A percentile compares a stretch with the other conserved stretches of the same genome.
phyloP scores from a whole-genome alignment of 169 alveolate species.

The Plasmodium knowlesi region DNA sequence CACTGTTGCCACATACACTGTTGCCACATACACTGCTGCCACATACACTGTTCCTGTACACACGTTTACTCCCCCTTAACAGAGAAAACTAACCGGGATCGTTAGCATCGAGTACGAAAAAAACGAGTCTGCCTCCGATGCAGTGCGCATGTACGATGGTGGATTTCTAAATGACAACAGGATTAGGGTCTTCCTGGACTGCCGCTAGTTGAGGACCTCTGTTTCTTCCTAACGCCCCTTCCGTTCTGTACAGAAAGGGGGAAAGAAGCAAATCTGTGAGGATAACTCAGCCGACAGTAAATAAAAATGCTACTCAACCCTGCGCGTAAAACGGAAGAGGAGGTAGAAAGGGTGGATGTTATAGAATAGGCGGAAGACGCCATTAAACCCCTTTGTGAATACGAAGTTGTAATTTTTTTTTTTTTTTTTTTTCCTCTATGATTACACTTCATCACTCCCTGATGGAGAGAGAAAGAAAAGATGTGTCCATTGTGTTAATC shows the following conservation, averaged over 20 bases:
- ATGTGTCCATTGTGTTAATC: neutral
- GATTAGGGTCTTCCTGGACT: constrained; percentile 42
- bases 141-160: constrained; percentile 67
- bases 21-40: too few species aligned
- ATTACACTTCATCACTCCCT: neutral
- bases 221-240: neutral
- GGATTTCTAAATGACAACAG: constrained; percentile 44
- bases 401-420: neutral
- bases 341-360: neutral
- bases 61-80: neutral
- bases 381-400: neutral
- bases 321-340: neutral
- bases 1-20: too few species aligned
- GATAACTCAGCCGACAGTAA: neutral
- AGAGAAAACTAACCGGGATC: constrained; percentile 60
- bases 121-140: constrained; percentile 60
- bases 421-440: neutral
- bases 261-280: neutral
- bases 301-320: neutral
- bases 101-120: constrained; percentile 57
- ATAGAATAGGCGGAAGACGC: neutral
- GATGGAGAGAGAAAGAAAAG: neutral
- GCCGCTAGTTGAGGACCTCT: neutral
- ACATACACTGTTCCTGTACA: neutral
- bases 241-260: neutral